Base-by-base conservation (phyloP, 2,329 filamentous ascomycete species). In the Fusarium odoratissimum region DNA sequence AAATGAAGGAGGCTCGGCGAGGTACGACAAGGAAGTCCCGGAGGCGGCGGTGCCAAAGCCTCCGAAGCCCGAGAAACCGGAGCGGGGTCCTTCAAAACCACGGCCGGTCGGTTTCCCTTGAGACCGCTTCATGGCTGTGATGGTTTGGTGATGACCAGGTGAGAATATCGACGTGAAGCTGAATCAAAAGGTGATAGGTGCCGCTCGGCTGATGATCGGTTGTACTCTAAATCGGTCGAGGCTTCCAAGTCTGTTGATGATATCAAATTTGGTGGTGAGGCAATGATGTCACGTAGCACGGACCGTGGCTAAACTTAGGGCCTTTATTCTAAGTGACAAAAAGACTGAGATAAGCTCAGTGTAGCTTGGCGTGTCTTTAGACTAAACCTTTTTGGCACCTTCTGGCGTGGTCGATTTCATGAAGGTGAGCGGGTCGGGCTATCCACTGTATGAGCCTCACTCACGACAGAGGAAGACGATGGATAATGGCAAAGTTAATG, bases 1-100 rank as follows among this genome's bases (percentile, higher is more conserved):
- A 74, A 97, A 90, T 77, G 97, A 92, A 52, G 93, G 93, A 14
- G 94, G 93, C 77, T 97, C 95, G 59, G 93, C 87, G 58, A 98
- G 89, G 83, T 97, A 98, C 48, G 95, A 97, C 42, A 99, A 87
- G 11, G 85, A 86, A 74, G 83, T 87, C 63, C 81, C 81, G 52
- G 80, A 82, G 41, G 83, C 79, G 75, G 86, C 84, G 67, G 80
- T 70, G 46, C 73, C 76, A 72, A 78, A 79, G 30, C 74, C 76
- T 71, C 76, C 76, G 46, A 76, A 77, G 49, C 52, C 69, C 49
- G 75, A 67, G 52, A 76, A 70, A 42, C 74, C 76, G 67, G 75
- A 66, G 69, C 73, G 73, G 75, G 76, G 55, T 66, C 69, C 72
- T n/a, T 75, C 71, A 63, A 76, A 78, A 37, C 68, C 71, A 42